phyloP scores from a whole-genome alignment of 352 stramenopile species.

The Phytophthora pini region DNA sequence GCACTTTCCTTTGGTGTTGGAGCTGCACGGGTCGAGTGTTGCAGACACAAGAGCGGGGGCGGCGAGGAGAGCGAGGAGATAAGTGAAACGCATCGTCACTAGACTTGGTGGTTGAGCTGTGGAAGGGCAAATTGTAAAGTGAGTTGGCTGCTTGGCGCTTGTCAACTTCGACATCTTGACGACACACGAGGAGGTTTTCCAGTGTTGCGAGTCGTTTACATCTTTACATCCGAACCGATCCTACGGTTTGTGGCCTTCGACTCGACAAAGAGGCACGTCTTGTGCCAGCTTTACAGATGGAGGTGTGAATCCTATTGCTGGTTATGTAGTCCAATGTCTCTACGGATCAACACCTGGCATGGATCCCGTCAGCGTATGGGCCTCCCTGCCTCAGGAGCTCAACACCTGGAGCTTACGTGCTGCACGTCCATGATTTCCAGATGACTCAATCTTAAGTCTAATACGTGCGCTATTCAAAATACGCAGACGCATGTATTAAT shows the following conservation, averaged over 20 bases:
- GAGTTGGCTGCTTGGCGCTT: conserved; percentile 1
- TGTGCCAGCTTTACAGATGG: conserved; percentile 15
- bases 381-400: conserved; percentile 6
- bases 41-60: conserved; percentile 28
- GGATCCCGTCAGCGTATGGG: not conserved
- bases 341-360: conserved; percentile 1
- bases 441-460: not conserved
- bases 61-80: conserved; percentile 21
- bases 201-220: conserved; percentile 1
- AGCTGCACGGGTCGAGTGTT: conserved; percentile 26
- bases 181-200: conserved; percentile 6
- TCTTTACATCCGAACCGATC: conserved; percentile 9
- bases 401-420: conserved; percentile 8
- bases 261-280: conserved; percentile 9
- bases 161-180: conserved; percentile 4
- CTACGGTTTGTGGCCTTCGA: conserved; percentile 3
- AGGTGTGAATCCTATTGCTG: not conserved
- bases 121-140: conserved; percentile 15
- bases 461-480: too few species aligned
- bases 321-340: not conserved
- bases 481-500: too few species aligned
- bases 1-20: conserved; percentile 34
- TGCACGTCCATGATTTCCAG: conserved; percentile 9
- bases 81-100: conserved; percentile 26
- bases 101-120: conserved; percentile 22